These are phyloP conservation scores for Apophysomyces sp. DNA, from an alignment of 371 early-diverging fungal genomes.

Conservation along the genomic window DNA sequence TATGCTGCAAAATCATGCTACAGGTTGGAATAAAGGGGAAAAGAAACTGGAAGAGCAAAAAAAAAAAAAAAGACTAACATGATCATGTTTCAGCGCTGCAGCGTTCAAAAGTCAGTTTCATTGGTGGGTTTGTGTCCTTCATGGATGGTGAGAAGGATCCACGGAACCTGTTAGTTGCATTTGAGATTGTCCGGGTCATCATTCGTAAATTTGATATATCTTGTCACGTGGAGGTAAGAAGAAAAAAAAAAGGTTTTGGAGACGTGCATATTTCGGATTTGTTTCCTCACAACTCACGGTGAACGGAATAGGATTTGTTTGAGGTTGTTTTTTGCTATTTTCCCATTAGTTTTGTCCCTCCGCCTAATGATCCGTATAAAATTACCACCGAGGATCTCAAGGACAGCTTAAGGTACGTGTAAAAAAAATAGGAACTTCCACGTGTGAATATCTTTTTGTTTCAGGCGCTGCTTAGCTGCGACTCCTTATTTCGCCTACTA, in stretches of 20 bases:
- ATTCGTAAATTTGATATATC: conserved; percentile 62
- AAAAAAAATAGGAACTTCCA: not conserved
- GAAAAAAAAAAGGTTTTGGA: not conserved
- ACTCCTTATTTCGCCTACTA: conserved; percentile 71
- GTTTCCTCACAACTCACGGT: not conserved
- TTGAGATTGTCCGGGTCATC: conserved; percentile 61
- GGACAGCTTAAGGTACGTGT: conserved; percentile 47
- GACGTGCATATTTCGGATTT: too few relatives aligned
- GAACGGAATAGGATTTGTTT: conserved; percentile 68
- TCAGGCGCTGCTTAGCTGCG: conserved; percentile 63
- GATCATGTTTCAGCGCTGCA: conserved; percentile 15
- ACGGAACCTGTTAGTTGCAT: conserved; percentile 77
- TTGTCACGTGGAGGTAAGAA: conserved; percentile 58
- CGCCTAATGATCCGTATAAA: conserved; percentile 80
- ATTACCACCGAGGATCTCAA: conserved; percentile 88
- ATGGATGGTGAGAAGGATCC: conserved; percentile 96
- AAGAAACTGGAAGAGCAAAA: not conserved
- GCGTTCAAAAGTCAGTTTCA: conserved; percentile 52
- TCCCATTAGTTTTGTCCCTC: conserved; percentile 92
- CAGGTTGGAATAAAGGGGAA: conserved; percentile 9
- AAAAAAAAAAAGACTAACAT: not conserved
- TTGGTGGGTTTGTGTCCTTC: conserved; percentile 70
- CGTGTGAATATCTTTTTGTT: conserved; percentile 9
- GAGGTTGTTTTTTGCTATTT: conserved; percentile 95
- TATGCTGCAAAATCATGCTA: conserved; percentile 15